Base-by-base conservation (phyloP, 768 basidiomycete genomes). In the Lactarius psammicola region DNA sequence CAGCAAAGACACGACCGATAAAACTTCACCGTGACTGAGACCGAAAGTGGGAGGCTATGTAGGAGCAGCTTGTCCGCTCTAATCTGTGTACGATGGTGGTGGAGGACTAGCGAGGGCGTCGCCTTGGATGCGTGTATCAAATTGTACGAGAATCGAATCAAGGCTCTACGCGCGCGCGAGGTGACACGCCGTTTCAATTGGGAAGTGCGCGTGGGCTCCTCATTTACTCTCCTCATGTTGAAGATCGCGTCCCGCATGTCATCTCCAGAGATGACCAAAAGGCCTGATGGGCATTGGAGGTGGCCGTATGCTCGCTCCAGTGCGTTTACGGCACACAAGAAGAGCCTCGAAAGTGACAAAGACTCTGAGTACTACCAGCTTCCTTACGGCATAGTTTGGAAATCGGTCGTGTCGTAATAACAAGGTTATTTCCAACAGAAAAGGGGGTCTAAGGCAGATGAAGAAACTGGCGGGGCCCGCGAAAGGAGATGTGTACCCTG, bases 251-350 rank as follows among this genome's bases (percentile, higher is more conserved):
- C 74, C 68, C 85, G 87, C 54, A 85, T 85, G 68, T 78, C 81
- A 72, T 78, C 84, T 31, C 85, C 84, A 2, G 82, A 82, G 69
- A 78, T 80, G 75, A 84, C 83, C 1, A 85, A 73, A 11, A 86
- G 73, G 0, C 82, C 82, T 0, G 81, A 71, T 6, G 79, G 76
- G 78, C 71, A 15, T 71, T 57, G 73, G 80, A 83, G 72, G 78
- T 78, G 4, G 4, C 23, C 23, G 11, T 23, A 26, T 49, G 46
- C 23, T 13, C 23, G 23, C 23, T 49, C 46, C 46, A 49, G 46
- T 23, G 46, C 23, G 4, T 13, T 23, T 49, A 49, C 44, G n/a
- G 44, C 44, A 46, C 44, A 46, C 46, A 23, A 49, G 46, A 49
- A 2, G 84, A 83, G 6, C 84, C 84, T 3, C 80, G 78, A 13